Percentiles rank a stretch among this genome's conserved stretches.
Evolutionary conservation across 345 rosid species (phyloP).

Genomic region (Eucalyptus pumila): DNA sequence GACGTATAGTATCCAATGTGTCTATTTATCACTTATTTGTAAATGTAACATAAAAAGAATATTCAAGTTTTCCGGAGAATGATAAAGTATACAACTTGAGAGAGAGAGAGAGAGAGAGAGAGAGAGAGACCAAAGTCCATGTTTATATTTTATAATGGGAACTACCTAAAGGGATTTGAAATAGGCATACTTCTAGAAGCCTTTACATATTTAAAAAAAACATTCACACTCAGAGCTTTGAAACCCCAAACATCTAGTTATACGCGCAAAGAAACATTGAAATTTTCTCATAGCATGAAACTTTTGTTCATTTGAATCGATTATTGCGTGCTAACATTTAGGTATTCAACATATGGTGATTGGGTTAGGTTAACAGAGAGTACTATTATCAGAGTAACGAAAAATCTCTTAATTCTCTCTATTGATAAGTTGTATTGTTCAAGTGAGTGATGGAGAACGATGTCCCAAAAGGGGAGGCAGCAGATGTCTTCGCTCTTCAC

Average conservation of each 20-base stretch:
- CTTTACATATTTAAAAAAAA: neutral
- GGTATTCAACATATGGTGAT: neutral
- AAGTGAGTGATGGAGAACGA: neutral
- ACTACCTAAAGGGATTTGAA: neutral
- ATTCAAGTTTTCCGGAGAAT: neutral
- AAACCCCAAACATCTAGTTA: neutral
- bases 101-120: neutral
- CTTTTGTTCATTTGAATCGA: neutral
- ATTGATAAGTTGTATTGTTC: no score
- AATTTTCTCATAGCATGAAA: neutral
- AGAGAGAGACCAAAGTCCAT: neutral
- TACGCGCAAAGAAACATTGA: neutral
- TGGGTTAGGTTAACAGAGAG: neutral
- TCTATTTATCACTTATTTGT: neutral
- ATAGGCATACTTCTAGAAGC: neutral
- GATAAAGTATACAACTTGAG: neutral
- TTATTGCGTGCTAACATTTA: neutral
- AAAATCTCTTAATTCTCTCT: no score
- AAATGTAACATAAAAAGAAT: neutral
- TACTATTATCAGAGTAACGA: neutral
- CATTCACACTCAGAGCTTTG: neutral
- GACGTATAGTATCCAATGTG: neutral
- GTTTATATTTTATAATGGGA: neutral
- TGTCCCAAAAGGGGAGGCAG: neutral
- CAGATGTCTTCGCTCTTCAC: neutral